Evolutionary conservation across 345 rosid genomes (phyloP), one percentile per base, ranked within the genome.

Genomic region (Linum trigynum): DNA sequence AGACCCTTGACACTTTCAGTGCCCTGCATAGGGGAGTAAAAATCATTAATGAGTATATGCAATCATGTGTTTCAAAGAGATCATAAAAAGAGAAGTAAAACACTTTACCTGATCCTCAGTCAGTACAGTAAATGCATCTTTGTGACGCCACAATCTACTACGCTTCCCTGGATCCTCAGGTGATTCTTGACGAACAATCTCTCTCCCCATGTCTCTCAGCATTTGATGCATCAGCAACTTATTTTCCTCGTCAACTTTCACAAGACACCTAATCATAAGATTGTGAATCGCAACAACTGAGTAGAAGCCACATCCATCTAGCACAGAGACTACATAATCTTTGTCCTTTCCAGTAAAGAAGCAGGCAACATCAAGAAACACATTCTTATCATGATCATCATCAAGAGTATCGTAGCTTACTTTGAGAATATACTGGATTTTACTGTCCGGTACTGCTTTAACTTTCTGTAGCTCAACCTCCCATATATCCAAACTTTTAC

Each of bases 161-260:
- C 63, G 63, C 16, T 60, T 38, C 40, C 42, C 63, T 36, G 63
- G 63, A 11, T 36, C 40, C 42, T 60, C 63, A 38, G 59, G 7
- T n/a, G 63, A 60, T 60, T 60, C 63, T 60, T 60, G 63, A 15
- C 63, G 40, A 14, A 60, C 63, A 35, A 60, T 9, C n/a, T 60
- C 63, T 60, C 63, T 60, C 38, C 40, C 63, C 40, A 60, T 60
- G 63, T 60, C 63, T 60, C 63, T 60, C 16, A 60, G 5, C 36
- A 60, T 15, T 60, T 60, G 63, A 37, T 60, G 63, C 63, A 60
- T 60, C 40, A 60, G 39, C 42, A 60, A 37, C n/a, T 60, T 60
- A 38, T 60, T 60, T 36, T 60, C n/a, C 11, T 35, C 42, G 14
- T 60, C 38, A 9, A 38, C 38, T 38, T 36, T 38, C 15, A 60